Evolutionary conservation across 2,329 filamentous ascomycete genomes (phyloP).

Genomic region (Curvularia sp.): DNA sequence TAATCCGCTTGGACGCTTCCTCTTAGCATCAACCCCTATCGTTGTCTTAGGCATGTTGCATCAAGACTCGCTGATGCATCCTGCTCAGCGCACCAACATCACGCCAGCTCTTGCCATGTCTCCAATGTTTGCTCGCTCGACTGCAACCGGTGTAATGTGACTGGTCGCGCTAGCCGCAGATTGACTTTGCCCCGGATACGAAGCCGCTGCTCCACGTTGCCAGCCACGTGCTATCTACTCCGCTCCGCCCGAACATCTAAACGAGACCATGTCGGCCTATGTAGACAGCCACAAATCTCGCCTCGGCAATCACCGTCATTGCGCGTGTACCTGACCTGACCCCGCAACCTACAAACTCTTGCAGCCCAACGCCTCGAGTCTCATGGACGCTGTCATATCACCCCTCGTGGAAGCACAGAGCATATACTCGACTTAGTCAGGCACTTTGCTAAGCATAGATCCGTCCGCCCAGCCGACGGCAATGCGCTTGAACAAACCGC

Average conservation of each 20-base stretch:
- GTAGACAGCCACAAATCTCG: neutral
- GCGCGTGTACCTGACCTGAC: neutral
- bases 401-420: neutral
- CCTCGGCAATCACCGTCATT: neutral
- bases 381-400: neutral
- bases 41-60: neutral
- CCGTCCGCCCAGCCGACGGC: neutral
- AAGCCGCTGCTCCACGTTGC: slow-evolving; percentile 6
- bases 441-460: neutral
- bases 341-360: slow-evolving; percentile 8
- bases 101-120: neutral
- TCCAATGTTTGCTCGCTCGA: neutral
- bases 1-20: neutral
- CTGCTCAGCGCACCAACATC: neutral
- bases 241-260: neutral
- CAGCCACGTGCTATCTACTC: slow-evolving; percentile 9
- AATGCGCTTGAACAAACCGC: neutral
- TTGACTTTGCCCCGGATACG: slow-evolving; percentile 8
- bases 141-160: slow-evolving; percentile 8
- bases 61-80: neutral
- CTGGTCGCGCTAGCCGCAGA: slow-evolving; percentile 2
- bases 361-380: slow-evolving; percentile 2
- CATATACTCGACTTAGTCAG: neutral
- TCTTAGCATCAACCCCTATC: neutral
- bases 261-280: neutral